phyloP scores from a whole-genome alignment of 1,139 yeast species.

The Blastobotrys serpentis region DNA sequence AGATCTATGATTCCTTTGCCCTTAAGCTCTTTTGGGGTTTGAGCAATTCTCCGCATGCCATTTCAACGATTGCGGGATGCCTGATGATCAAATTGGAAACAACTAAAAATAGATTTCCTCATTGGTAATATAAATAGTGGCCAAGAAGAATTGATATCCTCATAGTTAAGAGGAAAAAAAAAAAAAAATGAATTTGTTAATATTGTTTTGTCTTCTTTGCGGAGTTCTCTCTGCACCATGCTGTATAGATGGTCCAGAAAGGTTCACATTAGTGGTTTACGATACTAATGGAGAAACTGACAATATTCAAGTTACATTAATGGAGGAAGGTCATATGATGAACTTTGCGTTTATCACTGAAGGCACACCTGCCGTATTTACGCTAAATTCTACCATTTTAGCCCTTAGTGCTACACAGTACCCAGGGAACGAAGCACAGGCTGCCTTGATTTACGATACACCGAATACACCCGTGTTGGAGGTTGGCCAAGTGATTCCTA shows the following conservation, averaged over 20 bases:
- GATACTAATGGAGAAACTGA: background rate
- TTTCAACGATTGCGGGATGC: no score
- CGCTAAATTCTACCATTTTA: conserved; percentile 2
- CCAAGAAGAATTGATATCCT: no score
- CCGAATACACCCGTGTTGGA: conserved; percentile 2
- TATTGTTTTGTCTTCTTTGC: background rate
- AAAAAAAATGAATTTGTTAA: background rate
- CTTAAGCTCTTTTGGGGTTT: no score
- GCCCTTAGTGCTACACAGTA: background rate
- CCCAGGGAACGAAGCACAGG: background rate
- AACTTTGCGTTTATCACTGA: conserved; percentile 2
- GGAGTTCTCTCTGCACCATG: background rate
- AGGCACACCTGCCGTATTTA: background rate
- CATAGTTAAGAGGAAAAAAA: background rate
- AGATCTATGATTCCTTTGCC: no score
- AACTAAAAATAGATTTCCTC: background rate
- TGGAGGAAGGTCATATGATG: background rate
- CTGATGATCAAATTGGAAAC: no score
- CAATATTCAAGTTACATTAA: conserved; percentile 1
- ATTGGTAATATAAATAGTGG: no score
- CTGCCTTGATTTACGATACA: conserved; percentile 1
- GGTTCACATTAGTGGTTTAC: conserved; percentile 1
- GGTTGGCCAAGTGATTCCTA: background rate
- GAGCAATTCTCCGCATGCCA: no score
- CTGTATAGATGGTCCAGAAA: background rate